A percentile compares a stretch with the other conserved stretches of the same genome.
phyloP scores from a whole-genome alignment of 2,329 filamentous ascomycete genomes.

The Clarireedia hainanense region DNA sequence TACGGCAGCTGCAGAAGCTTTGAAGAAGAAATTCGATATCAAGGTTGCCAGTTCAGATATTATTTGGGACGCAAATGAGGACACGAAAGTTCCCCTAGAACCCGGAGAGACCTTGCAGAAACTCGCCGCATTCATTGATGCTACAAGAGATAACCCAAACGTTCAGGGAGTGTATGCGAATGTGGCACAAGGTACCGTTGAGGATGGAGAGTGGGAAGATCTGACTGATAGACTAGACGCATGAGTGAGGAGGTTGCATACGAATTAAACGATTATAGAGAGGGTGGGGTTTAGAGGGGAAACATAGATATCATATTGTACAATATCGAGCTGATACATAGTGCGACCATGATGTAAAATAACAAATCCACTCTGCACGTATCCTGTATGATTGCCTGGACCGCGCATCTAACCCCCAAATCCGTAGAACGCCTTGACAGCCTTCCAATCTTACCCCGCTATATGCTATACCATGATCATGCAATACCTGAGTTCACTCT shows the following conservation, averaged over 20 bases:
- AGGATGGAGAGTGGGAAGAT: slow-evolving; percentile 46
- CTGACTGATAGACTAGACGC: slow-evolving; percentile 45
- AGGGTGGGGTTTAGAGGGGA: slow-evolving; percentile 3
- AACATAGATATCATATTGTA: not conserved
- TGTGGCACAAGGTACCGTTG: slow-evolving; percentile 40
- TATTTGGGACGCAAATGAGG: slow-evolving; percentile 75
- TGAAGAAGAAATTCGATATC: slow-evolving; percentile 57
- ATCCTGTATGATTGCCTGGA: not conserved
- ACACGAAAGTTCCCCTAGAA: slow-evolving; percentile 61
- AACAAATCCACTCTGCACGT: not conserved
- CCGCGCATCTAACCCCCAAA: not conserved
- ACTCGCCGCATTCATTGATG: slow-evolving; percentile 52
- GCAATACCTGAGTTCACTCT: no score
- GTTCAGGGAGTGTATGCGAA: slow-evolving; percentile 80
- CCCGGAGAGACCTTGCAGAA: slow-evolving; percentile 45
- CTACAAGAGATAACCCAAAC: slow-evolving; percentile 58
- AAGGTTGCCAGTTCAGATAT: slow-evolving; percentile 71
- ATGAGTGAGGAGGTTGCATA: slow-evolving; percentile 14
- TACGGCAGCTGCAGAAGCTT: slow-evolving; percentile 51
- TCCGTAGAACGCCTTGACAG: not conserved
- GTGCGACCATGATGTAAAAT: not conserved
- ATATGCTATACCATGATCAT: not conserved
- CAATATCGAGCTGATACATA: no score
- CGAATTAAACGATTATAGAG: slow-evolving; percentile 15
- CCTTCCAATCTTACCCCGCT: not conserved